These are phyloP conservation scores for Delphinella strobiligena DNA, from an alignment of 2,329 filamentous ascomycete genomes.

Conservation along the genomic window DNA sequence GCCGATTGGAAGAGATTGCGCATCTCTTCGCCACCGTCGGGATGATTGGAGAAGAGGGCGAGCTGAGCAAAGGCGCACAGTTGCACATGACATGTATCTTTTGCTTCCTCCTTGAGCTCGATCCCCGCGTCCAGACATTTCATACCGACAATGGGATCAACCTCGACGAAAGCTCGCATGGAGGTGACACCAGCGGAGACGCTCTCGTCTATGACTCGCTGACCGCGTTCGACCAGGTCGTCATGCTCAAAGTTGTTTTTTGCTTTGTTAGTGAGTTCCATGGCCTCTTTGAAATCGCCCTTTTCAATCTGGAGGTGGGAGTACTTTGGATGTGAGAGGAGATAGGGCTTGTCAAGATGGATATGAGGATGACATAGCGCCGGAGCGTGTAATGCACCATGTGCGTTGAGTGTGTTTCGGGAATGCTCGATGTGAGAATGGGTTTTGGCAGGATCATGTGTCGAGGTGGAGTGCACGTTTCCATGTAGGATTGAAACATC, in stretches of 20 bases:
- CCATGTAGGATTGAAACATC: conserved; percentile 4
- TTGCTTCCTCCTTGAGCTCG: conserved; percentile 35
- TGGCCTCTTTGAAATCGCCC: conserved; percentile 55
- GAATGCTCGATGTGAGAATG: background rate
- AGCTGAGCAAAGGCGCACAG: conserved; percentile 62
- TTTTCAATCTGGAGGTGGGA: conserved; percentile 45
- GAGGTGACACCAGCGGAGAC: conserved; percentile 53
- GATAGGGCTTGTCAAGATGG: conserved; percentile 56
- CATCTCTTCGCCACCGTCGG: conserved; percentile 36
- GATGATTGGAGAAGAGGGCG: conserved; percentile 46
- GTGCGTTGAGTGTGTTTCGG: no score
- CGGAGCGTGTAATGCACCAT: conserved; percentile 35
- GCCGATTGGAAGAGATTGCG: conserved; percentile 37
- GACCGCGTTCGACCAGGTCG: conserved; percentile 52
- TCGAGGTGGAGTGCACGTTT: conserved; percentile 1
- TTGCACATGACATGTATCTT: conserved; percentile 47
- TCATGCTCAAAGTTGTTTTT: conserved; percentile 50
- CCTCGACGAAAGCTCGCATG: conserved; percentile 60
- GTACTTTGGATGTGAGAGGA: conserved; percentile 48
- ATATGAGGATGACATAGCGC: conserved; percentile 61
- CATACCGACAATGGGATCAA: conserved; percentile 49
- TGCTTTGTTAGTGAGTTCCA: conserved; percentile 45
- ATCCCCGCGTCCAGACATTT: conserved; percentile 48
- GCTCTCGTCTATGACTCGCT: conserved; percentile 54
- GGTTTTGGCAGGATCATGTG: background rate